Conservation (phyloP, 768 basidiomycete species). For the Tubosaeta brunneosetosa region DNA sequence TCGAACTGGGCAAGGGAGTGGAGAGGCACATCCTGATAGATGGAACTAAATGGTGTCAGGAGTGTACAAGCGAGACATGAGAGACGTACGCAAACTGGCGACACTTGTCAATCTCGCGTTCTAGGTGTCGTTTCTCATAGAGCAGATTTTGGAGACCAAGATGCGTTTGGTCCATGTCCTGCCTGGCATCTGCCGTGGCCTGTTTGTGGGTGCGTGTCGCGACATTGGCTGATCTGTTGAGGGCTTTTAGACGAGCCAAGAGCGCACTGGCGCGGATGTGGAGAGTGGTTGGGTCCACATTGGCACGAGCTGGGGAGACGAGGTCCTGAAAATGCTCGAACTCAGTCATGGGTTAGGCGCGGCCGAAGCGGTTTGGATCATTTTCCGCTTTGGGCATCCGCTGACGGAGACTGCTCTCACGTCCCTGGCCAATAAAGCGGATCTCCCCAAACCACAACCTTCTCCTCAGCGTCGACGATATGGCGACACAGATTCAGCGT, state of each 20-base stretch:
- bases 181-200: conserved; percentile 66
- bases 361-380: background rate
- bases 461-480: conserved; percentile 1
- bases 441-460: background rate
- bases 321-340: conserved; percentile 57
- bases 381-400: background rate
- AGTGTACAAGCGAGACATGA: background rate
- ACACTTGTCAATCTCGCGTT: conserved; percentile 90
- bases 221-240: conserved; percentile 70
- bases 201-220: conserved; percentile 69
- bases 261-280: conserved; percentile 71
- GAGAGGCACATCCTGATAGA: conserved; percentile 83
- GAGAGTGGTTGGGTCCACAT: conserved; percentile 37
- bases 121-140: conserved; percentile 86
- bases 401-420: conserved; percentile 23
- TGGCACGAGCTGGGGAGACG: conserved; percentile 48
- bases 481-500: conserved; percentile 40
- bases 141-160: conserved; percentile 81
- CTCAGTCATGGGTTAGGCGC: conserved; percentile 19
- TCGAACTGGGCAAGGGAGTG: conserved; percentile 67
- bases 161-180: conserved; percentile 88
- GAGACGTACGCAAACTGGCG: conserved; percentile 79
- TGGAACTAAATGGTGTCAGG: conserved; percentile 48
- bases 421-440: conserved; percentile 19
- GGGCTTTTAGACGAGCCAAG: conserved; percentile 71